Base-by-base conservation (phyloP, 2,329 filamentous ascomycete species). In the Diplodia corticola region DNA sequence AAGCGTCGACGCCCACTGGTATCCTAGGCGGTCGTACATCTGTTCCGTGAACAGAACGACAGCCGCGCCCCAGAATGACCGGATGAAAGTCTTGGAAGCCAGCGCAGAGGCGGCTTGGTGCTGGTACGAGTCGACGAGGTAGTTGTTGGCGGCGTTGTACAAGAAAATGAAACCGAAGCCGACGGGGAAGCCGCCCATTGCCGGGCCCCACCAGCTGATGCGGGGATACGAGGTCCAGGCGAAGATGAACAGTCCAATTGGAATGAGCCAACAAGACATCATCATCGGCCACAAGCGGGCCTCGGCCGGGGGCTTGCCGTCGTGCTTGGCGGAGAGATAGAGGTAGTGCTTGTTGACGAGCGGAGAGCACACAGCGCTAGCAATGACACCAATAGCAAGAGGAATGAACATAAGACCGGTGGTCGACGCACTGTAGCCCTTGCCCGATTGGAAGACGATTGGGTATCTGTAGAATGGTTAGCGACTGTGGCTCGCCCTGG, bases 391-490 rank as follows among this genome's bases (percentile, higher is more conserved):
- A 20, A 95, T 80, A 7, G 91, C 91, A 53, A 95, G 77, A 1
- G 91, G 91, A 69, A 95, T 93, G 77, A 96, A 96, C 89, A 95
- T 94, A 9, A 96, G 83, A 54, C 92, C 92, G 0, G 91, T 93
- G 30, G 82, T 88, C 40, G 90, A 85, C 30, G 91, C 84, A 3
- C 84, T 87, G 78, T 89, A 96, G 2, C 90, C 90, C 79, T 96
- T 96, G 67, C 91, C 90, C 77, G 88, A 82, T 70, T 92, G 85
- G 80, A 90, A 97, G 67, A 97, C 82, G 69, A 88, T 82, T 0
- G 84, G 84, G 68, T 75, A 82, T 17, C 57, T 61, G n/a, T n/a
- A 28, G n/a, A 20, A 9, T n/a, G n/a, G 26, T 61, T 35, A 61
- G 57, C 87, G 88, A 63, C 89, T 81, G 26, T 15, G 13, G 20